These are phyloP conservation scores for Cornus controversa DNA, from an alignment of 148 eudicot genomes.

Conservation along the genomic window DNA sequence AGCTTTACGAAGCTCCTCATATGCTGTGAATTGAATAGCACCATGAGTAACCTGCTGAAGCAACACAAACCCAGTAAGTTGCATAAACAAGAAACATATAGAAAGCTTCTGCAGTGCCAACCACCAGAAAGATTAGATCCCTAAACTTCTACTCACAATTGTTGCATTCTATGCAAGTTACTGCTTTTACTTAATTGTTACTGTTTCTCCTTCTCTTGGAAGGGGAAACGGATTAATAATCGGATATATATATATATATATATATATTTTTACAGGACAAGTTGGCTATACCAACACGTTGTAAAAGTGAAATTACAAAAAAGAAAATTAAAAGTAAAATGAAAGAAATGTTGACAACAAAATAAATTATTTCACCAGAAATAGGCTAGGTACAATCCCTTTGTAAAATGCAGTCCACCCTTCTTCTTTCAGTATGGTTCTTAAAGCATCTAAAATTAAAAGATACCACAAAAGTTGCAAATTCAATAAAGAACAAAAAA, in stretches of 20 bases:
- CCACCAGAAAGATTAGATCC: not conserved
- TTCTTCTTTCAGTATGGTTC: slow-evolving; percentile 95
- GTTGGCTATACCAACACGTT: not conserved
- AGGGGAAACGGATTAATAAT: not conserved
- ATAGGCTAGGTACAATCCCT: slow-evolving; percentile 86
- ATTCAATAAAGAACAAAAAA: not conserved
- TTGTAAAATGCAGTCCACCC: slow-evolving; percentile 92
- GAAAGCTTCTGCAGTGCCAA: slow-evolving; percentile 2
- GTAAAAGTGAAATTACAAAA: not conserved
- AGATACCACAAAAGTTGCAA: not conserved
- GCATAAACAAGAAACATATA: not conserved
- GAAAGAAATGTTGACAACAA: not conserved
- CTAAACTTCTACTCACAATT: not conserved
- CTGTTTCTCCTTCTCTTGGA: not conserved
- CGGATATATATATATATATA: no score
- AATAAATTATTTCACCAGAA: slow-evolving; percentile 56
- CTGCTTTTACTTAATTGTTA: not conserved
- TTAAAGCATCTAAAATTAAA: slow-evolving; percentile 74
- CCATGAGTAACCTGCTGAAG: slow-evolving; percentile 98
- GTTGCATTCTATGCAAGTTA: not conserved
- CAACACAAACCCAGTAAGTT: slow-evolving; percentile 18
- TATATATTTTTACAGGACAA: no score
- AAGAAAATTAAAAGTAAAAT: not conserved
- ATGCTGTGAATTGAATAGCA: slow-evolving; percentile 96
- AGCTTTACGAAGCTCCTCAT: slow-evolving; percentile 84